Evolutionary conservation across 306 rosid genomes (phyloP).

Genomic region (Prunus mira): DNA sequence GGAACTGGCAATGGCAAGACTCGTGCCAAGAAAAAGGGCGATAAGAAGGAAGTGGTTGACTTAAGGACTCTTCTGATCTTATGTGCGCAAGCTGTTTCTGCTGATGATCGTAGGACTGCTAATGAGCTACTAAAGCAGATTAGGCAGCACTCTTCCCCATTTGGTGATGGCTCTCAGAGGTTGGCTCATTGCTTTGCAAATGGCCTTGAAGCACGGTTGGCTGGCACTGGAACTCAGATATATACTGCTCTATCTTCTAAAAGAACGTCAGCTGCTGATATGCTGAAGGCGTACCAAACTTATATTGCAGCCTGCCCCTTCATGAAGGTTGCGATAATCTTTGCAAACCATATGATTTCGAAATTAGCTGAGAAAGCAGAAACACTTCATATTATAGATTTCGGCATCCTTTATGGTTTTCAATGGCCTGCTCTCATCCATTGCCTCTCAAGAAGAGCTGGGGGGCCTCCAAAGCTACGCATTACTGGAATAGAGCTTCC

Average conservation of each 20-base stretch:
- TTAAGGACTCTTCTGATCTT: conserved; percentile 51
- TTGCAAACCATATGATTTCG: conserved; percentile 50
- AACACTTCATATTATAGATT: conserved; percentile 68
- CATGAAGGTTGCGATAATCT: conserved; percentile 49
- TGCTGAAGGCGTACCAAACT: conserved; percentile 53
- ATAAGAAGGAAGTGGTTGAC: conserved; percentile 52
- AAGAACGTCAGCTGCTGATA: conserved; percentile 47
- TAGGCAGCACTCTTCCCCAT: conserved; percentile 56
- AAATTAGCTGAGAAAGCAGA: conserved; percentile 50
- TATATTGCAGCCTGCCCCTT: conserved; percentile 57
- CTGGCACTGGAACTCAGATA: conserved; percentile 57
- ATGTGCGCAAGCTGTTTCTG: conserved; percentile 72
- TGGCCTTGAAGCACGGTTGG: conserved; percentile 66
- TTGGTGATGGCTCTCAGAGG: conserved; percentile 64
- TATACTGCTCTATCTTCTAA: conserved; percentile 35
- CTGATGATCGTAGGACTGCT: conserved; percentile 53
- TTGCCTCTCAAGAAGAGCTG: conserved; percentile 48
- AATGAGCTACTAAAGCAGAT: conserved; percentile 65
- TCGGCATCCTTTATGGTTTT: conserved; percentile 81
- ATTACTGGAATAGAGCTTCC: conserved; percentile 52
- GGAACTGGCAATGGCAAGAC: conserved; percentile 28
- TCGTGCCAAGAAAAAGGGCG: conserved; percentile 39
- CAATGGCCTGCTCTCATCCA: conserved; percentile 86
- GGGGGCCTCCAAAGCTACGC: conserved; percentile 78
- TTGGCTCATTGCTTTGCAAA: conserved; percentile 67